Conservation (phyloP, 208 protist genomes). For the Wallacemonas sp. region DNA sequence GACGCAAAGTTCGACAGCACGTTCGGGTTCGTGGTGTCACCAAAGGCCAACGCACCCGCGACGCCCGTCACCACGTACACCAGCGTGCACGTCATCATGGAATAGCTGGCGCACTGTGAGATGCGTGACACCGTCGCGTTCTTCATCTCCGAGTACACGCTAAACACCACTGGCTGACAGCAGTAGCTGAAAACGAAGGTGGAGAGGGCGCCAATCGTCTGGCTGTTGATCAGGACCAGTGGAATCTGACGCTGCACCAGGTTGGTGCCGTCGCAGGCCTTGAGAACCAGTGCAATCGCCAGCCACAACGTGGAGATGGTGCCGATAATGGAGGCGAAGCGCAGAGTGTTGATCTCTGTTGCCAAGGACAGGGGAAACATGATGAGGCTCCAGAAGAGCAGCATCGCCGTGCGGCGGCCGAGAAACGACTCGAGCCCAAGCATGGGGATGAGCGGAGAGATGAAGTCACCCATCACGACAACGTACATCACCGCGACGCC, state of each 20-base stretch:
- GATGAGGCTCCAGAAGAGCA: slow-evolving; percentile 77
- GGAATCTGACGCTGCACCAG: slow-evolving; percentile 2
- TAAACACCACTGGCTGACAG: slow-evolving; percentile 79
- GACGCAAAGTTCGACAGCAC: slow-evolving; percentile 73
- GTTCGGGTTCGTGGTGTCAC: slow-evolving; percentile 54
- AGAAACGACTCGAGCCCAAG: slow-evolving; percentile 30
- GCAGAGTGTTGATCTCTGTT: slow-evolving; percentile 67
- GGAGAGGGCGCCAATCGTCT: slow-evolving; percentile 46
- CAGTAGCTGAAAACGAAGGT: slow-evolving; percentile 83
- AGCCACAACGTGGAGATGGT: slow-evolving; percentile 58
- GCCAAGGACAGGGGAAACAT: slow-evolving; percentile 81
- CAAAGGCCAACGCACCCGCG: slow-evolving; percentile 71
- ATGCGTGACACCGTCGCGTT: slow-evolving; percentile 49
- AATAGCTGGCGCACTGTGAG: slow-evolving; percentile 48
- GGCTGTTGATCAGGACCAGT: slow-evolving; percentile 30
- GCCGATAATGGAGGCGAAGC: slow-evolving; percentile 76
- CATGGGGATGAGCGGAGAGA: slow-evolving; percentile 46
- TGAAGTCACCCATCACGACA: slow-evolving; percentile 82
- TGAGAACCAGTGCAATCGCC: slow-evolving; percentile 39
- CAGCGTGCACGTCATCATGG: slow-evolving; percentile 60
- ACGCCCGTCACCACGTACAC: slow-evolving; percentile 71
- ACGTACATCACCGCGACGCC: slow-evolving; percentile 85
- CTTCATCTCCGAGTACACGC: slow-evolving; percentile 75
- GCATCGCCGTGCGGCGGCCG: slow-evolving; percentile 43
- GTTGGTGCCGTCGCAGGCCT: slow-evolving; percentile 16